Evolutionary conservation across 441 rosid genomes (phyloP).

Genomic region (Erodium trifolium): DNA sequence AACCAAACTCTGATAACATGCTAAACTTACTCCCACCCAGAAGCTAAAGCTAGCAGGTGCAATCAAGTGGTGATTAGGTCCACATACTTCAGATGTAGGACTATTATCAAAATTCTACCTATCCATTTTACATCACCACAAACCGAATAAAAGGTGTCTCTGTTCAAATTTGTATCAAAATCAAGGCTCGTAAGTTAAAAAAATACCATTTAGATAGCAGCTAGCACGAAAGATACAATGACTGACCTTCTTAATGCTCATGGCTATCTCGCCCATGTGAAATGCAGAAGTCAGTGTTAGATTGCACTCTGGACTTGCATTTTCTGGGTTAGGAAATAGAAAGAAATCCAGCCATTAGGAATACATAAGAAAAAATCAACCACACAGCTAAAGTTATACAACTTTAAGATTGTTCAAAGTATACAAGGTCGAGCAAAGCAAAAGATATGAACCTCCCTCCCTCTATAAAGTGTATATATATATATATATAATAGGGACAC

Average conservation of each 20-base stretch:
- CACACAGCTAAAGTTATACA: background rate
- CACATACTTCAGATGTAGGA: background rate
- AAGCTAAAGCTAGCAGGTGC: background rate
- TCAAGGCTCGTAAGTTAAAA: background rate
- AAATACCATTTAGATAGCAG: conserved; percentile 1
- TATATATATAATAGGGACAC: no score
- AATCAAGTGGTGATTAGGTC: background rate
- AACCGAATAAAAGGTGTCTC: background rate
- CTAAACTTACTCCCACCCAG: background rate
- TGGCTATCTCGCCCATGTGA: conserved; percentile 89
- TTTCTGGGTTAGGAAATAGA: conserved; percentile 38
- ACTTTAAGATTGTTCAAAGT: background rate
- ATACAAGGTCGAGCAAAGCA: background rate
- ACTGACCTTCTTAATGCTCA: conserved; percentile 83
- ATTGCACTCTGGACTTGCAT: conserved; percentile 88
- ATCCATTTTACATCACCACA: background rate
- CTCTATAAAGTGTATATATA: no score
- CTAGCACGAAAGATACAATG: background rate
- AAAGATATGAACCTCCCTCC: background rate
- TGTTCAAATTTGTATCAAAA: background rate
- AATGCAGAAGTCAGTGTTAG: conserved; percentile 67
- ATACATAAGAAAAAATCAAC: background rate
- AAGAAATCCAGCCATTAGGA: conserved; percentile 8
- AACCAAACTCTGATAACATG: background rate
- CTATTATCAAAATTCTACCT: no score